Evolutionary conservation across 345 rosid genomes (phyloP).

Genomic region (Syzygium grande): DNA sequence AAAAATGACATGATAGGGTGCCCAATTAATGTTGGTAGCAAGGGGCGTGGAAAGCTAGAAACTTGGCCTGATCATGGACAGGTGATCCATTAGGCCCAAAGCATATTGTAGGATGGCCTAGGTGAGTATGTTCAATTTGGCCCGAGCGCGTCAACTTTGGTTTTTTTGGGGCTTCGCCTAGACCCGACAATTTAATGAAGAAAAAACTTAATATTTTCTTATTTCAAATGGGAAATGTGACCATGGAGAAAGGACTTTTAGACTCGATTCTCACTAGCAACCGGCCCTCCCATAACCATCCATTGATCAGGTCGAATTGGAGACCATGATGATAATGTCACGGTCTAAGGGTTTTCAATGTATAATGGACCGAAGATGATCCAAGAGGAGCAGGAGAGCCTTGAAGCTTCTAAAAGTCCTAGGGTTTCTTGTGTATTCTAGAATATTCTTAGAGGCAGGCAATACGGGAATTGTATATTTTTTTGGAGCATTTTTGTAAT

Average conservation of each 20-base stretch:
- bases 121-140: background rate
- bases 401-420: too few species aligned
- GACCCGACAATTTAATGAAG: background rate
- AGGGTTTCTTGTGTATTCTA: background rate
- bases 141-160: background rate
- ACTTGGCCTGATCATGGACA: background rate
- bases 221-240: background rate
- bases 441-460: background rate
- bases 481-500: background rate
- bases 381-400: background rate
- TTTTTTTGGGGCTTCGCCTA: background rate
- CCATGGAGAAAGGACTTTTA: background rate
- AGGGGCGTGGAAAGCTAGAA: background rate
- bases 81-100: background rate
- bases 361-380: too few species aligned
- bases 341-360: background rate
- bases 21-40: background rate
- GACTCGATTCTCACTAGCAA: rapidly evolving
- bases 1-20: background rate
- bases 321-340: background rate
- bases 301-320: background rate
- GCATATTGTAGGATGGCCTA: background rate
- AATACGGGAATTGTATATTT: background rate
- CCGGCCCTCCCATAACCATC: background rate
- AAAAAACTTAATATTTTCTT: background rate